phyloP scores from a whole-genome alignment of 768 basidiomycete genomes.

The Tylopilus rubrobrunneus region DNA sequence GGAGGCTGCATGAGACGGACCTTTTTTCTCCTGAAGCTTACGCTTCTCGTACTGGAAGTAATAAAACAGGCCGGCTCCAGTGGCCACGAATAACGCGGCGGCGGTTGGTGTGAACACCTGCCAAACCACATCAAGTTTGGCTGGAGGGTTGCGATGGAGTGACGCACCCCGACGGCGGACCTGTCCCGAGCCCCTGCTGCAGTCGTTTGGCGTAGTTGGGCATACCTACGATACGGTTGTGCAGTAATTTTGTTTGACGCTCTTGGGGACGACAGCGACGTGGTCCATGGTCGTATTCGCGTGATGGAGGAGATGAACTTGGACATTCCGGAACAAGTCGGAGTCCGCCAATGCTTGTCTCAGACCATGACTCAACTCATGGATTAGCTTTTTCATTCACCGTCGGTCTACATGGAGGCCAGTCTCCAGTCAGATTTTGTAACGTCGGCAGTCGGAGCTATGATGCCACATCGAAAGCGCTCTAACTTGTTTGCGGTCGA shows the following conservation, averaged over 20 bases:
- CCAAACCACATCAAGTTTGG: background rate
- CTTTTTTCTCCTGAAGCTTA: slow-evolving; percentile 68
- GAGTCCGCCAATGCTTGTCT: background rate
- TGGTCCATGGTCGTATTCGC: slow-evolving; percentile 16
- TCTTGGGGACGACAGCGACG: slow-evolving; percentile 1
- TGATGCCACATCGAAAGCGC: too few relatives aligned
- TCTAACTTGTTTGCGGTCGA: too few relatives aligned
- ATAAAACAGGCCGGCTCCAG: slow-evolving; percentile 76
- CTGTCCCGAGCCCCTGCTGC: slow-evolving; percentile 30
- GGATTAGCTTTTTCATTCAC: too few relatives aligned
- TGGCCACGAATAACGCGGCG: slow-evolving; percentile 77
- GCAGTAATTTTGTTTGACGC: background rate
- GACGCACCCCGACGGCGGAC: slow-evolving; percentile 33
- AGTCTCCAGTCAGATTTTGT: background rate
- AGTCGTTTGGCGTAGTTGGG: slow-evolving; percentile 17
- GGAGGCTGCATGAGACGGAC: slow-evolving; percentile 39
- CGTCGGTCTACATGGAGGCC: too few relatives aligned
- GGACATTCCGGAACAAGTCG: slow-evolving; percentile 12
- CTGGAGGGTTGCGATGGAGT: background rate
- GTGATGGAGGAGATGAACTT: slow-evolving; percentile 20
- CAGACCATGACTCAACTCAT: background rate
- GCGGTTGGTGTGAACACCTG: slow-evolving; percentile 92
- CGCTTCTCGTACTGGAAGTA: slow-evolving; percentile 91
- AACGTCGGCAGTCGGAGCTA: background rate
- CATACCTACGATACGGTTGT: slow-evolving; percentile 13